A percentile compares a stretch with the other conserved stretches of the same genome.
phyloP scores from a whole-genome alignment of 768 basidiomycete species.

The Boletus rubroflammeus region DNA sequence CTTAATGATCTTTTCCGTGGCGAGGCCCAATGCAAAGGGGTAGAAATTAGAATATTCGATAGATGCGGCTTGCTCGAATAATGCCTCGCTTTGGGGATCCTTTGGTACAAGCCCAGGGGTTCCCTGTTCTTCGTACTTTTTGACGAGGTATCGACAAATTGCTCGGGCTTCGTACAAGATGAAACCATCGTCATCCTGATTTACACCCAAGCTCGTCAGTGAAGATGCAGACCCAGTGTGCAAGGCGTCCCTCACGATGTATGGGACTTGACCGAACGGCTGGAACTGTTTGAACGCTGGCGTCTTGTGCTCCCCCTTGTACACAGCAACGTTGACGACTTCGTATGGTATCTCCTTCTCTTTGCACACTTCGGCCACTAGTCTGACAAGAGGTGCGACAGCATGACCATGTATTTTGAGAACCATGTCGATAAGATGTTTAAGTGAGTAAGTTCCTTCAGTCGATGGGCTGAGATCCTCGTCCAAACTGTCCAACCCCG shows the following conservation, averaged over 20 bases:
- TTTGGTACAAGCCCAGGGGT: slow-evolving; percentile 18
- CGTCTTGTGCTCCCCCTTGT: slow-evolving; percentile 35
- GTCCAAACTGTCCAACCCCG: not conserved
- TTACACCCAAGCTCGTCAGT: not conserved
- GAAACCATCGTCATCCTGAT: slow-evolving; percentile 32
- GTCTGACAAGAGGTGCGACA: slow-evolving; percentile 36
- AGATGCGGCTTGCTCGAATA: slow-evolving; percentile 24
- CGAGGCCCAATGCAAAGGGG: slow-evolving; percentile 38
- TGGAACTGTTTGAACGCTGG: slow-evolving; percentile 26
- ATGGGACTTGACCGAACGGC: slow-evolving; percentile 40
- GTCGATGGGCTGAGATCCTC: not conserved
- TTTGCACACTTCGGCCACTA: slow-evolving; percentile 38
- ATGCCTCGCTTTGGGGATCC: slow-evolving; percentile 9
- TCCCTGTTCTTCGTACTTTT: slow-evolving; percentile 25
- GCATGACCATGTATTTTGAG: slow-evolving; percentile 43
- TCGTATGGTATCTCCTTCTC: slow-evolving; percentile 40
- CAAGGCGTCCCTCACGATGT: slow-evolving; percentile 17
- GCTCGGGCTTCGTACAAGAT: slow-evolving; percentile 27
- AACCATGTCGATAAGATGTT: slow-evolving; percentile 31
- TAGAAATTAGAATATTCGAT: slow-evolving; percentile 44
- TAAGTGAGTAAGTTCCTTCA: not conserved
- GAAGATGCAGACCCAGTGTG: not conserved
- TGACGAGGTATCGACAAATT: slow-evolving; percentile 31
- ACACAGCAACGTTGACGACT: slow-evolving; percentile 32
- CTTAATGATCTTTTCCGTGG: slow-evolving; percentile 50